Evolutionary conservation across 1,284 basidiomycete genomes (phyloP).

Genomic region (Ceratorhiza oryzae-sativae): DNA sequence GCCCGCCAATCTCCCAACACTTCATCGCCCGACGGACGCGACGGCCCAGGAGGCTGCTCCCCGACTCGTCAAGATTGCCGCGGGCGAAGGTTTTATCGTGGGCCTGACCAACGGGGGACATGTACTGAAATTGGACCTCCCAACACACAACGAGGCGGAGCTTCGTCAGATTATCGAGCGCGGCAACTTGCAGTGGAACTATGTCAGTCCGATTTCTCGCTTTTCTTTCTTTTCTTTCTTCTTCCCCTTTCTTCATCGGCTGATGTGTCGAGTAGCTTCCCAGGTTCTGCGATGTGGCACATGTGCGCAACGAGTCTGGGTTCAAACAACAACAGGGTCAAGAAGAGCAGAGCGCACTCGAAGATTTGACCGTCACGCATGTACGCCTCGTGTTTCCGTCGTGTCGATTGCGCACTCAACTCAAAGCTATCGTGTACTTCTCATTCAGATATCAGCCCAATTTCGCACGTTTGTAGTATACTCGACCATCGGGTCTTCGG

Average conservation of each 20-base stretch:
- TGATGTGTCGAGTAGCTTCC: constrained; percentile 60
- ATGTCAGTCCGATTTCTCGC: constrained; percentile 56
- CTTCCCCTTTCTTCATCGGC: constrained; percentile 20
- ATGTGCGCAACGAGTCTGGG: constrained; percentile 55
- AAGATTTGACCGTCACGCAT: constrained; percentile 69
- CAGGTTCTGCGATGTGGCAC: constrained; percentile 67
- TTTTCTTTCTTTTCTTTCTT: constrained; percentile 23
- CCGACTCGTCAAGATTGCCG: constrained; percentile 79
- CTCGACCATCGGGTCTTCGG: constrained; percentile 68
- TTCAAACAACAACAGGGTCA: constrained; percentile 50
- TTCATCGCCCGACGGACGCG: constrained; percentile 11
- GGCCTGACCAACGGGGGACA: constrained; percentile 81
- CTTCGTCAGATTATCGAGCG: constrained; percentile 44
- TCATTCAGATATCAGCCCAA: constrained; percentile 79
- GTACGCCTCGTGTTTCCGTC: constrained; percentile 54
- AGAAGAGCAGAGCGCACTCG: constrained; percentile 49
- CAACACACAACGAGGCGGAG: constrained; percentile 48
- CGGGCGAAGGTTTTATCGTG: constrained; percentile 68
- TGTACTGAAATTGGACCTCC: constrained; percentile 65
- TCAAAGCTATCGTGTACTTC: constrained; percentile 45
- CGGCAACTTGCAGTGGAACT: constrained; percentile 64
- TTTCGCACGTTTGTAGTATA: constrained; percentile 82
- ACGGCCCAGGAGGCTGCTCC: constrained; percentile 40
- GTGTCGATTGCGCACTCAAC: constrained; percentile 18
- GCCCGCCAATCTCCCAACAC: constrained; percentile 47